A percentile compares a stretch with the other conserved stretches of the same genome.
phyloP scores from a whole-genome alignment of 2,329 filamentous ascomycete genomes.

The Lachnellula cervina region DNA sequence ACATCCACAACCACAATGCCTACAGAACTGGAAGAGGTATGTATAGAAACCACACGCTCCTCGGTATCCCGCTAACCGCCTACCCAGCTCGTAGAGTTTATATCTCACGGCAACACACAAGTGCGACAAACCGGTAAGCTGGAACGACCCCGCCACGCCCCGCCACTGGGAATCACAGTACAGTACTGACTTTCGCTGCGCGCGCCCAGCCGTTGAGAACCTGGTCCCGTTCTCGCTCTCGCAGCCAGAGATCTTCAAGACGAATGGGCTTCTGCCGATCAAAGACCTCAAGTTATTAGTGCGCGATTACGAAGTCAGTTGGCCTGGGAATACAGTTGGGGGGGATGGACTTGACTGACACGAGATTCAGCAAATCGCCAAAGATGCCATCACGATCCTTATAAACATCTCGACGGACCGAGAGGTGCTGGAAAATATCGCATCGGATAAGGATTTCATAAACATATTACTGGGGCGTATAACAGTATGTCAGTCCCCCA shows the following conservation, averaged over 20 bases:
- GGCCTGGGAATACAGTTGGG: neutral
- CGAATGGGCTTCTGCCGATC: slow-evolving; percentile 69
- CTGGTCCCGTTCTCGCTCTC: slow-evolving; percentile 74
- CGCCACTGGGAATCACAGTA: no score
- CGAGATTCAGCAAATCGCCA: slow-evolving; percentile 68
- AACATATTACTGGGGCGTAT: slow-evolving; percentile 68
- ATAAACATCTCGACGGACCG: slow-evolving; percentile 77
- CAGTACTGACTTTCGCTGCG: slow-evolving; percentile 21
- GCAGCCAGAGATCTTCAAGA: slow-evolving; percentile 79
- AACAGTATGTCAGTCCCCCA: slow-evolving; percentile 58
- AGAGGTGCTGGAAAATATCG: slow-evolving; percentile 68
- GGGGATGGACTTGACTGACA: slow-evolving; percentile 10
- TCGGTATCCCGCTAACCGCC: slow-evolving; percentile 6
- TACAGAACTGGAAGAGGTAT: slow-evolving; percentile 71
- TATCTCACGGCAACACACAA: slow-evolving; percentile 86
- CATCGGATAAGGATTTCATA: slow-evolving; percentile 75
- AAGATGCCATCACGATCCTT: slow-evolving; percentile 85
- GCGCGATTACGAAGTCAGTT: slow-evolving; percentile 71
- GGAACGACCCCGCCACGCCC: neutral
- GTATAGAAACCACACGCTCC: neutral
- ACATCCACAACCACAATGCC: slow-evolving; percentile 49
- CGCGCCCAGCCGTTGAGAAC: slow-evolving; percentile 74
- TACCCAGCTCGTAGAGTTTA: slow-evolving; percentile 79
- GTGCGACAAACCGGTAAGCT: slow-evolving; percentile 71
- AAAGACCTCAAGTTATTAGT: slow-evolving; percentile 84